Conservation (phyloP, 2,329 filamentous ascomycete species). For the Fusarium fujikuroi region DNA sequence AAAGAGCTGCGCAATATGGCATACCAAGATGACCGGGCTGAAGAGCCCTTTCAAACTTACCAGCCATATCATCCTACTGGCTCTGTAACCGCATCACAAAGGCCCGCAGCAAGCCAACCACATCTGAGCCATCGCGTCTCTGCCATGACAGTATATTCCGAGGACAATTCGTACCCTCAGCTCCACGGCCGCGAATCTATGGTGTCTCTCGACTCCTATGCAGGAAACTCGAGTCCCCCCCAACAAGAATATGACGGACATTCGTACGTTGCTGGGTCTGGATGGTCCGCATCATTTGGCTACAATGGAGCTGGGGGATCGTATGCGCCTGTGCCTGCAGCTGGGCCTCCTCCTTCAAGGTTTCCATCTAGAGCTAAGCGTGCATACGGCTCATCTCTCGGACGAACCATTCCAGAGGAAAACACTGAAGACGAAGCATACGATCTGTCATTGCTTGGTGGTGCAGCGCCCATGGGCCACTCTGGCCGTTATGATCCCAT, state of each 20-base stretch:
- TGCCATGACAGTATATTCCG: constrained; percentile 49
- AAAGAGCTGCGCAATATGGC: constrained; percentile 42
- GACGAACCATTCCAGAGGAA: constrained; percentile 43
- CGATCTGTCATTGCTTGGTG: constrained; percentile 55
- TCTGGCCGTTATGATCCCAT: constrained; percentile 48
- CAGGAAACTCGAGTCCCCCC: constrained; percentile 31
- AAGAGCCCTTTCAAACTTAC: constrained; percentile 43
- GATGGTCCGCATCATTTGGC: constrained; percentile 46
- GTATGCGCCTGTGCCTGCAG: constrained; percentile 45
- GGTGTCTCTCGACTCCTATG: constrained; percentile 53
- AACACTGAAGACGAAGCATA: constrained; percentile 57
- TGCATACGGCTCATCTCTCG: constrained; percentile 41
- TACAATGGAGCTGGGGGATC: constrained; percentile 42
- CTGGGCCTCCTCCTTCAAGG: constrained; percentile 33
- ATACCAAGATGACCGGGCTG: constrained; percentile 46
- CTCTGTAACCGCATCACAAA: constrained; percentile 9
- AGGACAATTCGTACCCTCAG: constrained; percentile 42
- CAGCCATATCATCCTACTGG: constrained; percentile 28
- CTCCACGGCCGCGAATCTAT: constrained; percentile 53
- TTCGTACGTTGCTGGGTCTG: constrained; percentile 34
- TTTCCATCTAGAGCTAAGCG: constrained; percentile 41
- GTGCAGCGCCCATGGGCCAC: constrained; percentile 55
- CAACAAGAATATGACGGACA: constrained; percentile 32
- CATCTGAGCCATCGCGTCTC: constrained; percentile 49
- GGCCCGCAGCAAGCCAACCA: constrained; percentile 17